Evolutionary conservation across 148 eudicot species (phyloP).

Genomic region (Cornus controversa): DNA sequence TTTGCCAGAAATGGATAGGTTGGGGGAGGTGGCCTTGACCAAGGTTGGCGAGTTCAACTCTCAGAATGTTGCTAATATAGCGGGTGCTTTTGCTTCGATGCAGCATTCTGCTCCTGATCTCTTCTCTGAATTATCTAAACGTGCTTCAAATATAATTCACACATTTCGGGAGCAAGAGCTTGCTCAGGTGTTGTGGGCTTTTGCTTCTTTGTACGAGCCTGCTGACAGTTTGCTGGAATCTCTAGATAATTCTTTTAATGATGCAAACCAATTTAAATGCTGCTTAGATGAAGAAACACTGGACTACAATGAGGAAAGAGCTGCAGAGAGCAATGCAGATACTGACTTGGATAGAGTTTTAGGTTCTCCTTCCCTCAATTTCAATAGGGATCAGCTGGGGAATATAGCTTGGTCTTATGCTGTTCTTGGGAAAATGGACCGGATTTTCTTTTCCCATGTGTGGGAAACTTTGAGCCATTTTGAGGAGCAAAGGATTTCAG

Average conservation of each 20-base stretch:
- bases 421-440: slow-evolving; percentile 67
- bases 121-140: slow-evolving; percentile 59
- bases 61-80: slow-evolving; percentile 91
- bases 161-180: slow-evolving; percentile 85
- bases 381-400: slow-evolving; percentile 83
- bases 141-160: slow-evolving; percentile 60
- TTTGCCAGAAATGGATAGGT: slow-evolving; percentile 90
- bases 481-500: slow-evolving; percentile 68
- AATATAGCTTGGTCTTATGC: slow-evolving; percentile 92
- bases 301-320: slow-evolving; percentile 22
- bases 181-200: slow-evolving; percentile 95
- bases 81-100: slow-evolving; percentile 98
- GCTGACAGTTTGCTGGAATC: slow-evolving; percentile 62
- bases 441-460: slow-evolving; percentile 58
- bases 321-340: slow-evolving; percentile 7
- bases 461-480: slow-evolving; percentile 67
- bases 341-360: slow-evolving; percentile 12
- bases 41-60: slow-evolving; percentile 80
- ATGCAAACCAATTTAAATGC: slow-evolving; percentile 48
- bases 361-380: slow-evolving; percentile 34
- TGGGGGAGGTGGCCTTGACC: slow-evolving; percentile 76
- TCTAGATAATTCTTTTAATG: slow-evolving; percentile 55
- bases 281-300: slow-evolving; percentile 24
- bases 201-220: slow-evolving; percentile 76
- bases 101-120: slow-evolving; percentile 83